A percentile compares a stretch with the other conserved stretches of the same genome.
These are phyloP conservation scores for Aspergillus glaucus DNA, from an alignment of 2,329 filamentous ascomycete genomes.

Conservation along the genomic window DNA sequence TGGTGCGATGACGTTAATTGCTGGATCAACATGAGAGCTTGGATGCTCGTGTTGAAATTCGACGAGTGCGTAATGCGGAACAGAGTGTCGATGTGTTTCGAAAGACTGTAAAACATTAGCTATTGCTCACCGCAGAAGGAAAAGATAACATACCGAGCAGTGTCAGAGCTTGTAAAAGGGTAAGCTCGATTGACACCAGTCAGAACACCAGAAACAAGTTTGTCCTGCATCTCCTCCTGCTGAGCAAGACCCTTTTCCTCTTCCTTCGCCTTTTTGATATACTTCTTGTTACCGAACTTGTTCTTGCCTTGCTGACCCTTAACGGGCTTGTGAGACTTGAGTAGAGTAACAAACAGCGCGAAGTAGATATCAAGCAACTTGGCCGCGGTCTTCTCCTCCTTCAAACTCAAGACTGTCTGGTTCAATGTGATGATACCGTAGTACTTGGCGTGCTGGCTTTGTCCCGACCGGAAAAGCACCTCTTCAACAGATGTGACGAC, in stretches of 20 bases:
- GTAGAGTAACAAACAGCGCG: slow-evolving; percentile 71
- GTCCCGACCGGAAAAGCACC: slow-evolving; percentile 76
- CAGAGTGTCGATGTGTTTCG: slow-evolving; percentile 84
- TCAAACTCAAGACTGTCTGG: slow-evolving; percentile 83
- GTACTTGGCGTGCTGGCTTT: slow-evolving; percentile 84
- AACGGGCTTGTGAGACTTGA: slow-evolving; percentile 56
- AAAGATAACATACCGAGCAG: slow-evolving; percentile 54
- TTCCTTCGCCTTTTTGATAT: slow-evolving; percentile 49
- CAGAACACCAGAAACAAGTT: slow-evolving; percentile 83
- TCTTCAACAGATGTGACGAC: slow-evolving; percentile 85
- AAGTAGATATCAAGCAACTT: slow-evolving; percentile 88
- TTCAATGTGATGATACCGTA: slow-evolving; percentile 96
- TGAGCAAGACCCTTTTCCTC: slow-evolving; percentile 33
- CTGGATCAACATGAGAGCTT: slow-evolving; percentile 90
- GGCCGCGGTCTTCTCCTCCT: slow-evolving; percentile 74
- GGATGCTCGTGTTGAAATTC: slow-evolving; percentile 97
- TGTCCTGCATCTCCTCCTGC: slow-evolving; percentile 72
- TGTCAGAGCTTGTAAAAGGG: slow-evolving; percentile 79
- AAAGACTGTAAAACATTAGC: slow-evolving; percentile 51
- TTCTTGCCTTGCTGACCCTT: slow-evolving; percentile 31
- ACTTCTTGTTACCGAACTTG: slow-evolving; percentile 30
- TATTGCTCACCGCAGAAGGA: not conserved
- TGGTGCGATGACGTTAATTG: slow-evolving; percentile 79
- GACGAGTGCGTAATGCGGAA: slow-evolving; percentile 96
- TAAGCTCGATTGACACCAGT: slow-evolving; percentile 95